A percentile compares a stretch with the other conserved stretches of the same genome.
phyloP scores from a whole-genome alignment of 1,284 basidiomycete species.

The Tilletiaria anomala region DNA sequence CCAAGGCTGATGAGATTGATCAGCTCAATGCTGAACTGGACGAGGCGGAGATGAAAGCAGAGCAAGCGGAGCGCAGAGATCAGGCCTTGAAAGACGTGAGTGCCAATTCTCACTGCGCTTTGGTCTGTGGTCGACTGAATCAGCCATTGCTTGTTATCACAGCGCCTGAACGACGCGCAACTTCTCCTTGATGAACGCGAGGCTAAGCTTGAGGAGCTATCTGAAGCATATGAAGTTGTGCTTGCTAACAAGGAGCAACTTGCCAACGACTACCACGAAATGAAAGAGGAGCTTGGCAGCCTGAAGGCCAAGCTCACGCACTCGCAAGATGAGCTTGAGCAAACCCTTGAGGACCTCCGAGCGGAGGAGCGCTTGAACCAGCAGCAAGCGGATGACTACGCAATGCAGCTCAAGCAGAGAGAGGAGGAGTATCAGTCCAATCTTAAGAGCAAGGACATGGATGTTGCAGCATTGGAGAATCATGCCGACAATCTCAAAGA shows the following conservation, averaged over 20 bases:
- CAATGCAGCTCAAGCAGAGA: not conserved
- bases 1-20: conserved; percentile 13
- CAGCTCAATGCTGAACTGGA: conserved; percentile 10
- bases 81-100: not conserved
- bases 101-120: not conserved
- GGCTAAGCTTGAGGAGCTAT: not conserved
- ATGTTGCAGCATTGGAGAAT: conserved; percentile 6
- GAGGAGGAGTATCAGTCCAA: not conserved
- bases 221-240: not conserved
- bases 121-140: no score
- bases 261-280: not conserved
- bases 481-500: conserved; percentile 17
- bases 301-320: not conserved
- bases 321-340: not conserved
- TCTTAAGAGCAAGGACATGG: not conserved
- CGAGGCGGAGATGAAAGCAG: not conserved
- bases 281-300: not conserved
- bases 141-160: not conserved
- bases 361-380: not conserved
- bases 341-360: not conserved
- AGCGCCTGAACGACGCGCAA: no score
- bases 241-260: not conserved
- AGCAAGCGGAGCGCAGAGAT: not conserved
- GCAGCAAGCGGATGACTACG: not conserved
- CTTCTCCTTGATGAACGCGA: no score